Evolutionary conservation across 495 filamentous ascomycete species (phyloP).

Genomic region (Xylaria longipes): DNA sequence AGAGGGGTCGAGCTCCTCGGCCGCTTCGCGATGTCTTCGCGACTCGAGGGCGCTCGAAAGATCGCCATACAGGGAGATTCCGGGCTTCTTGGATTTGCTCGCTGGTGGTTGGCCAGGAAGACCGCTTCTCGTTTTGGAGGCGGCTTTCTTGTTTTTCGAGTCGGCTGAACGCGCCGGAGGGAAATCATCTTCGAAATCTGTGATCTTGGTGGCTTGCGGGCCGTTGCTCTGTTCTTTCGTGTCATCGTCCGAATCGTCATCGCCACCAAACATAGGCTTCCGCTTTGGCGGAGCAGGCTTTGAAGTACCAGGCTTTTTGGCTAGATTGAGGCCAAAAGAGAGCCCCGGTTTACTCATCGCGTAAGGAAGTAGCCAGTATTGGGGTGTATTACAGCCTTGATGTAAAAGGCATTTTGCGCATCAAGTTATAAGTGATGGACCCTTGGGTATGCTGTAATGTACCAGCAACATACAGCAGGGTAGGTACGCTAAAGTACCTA

Average conservation of each 20-base stretch:
- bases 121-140: constrained; percentile 34
- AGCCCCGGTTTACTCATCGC: constrained; percentile 43
- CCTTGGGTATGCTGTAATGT: background rate
- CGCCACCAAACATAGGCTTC: constrained; percentile 59
- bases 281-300: constrained; percentile 50
- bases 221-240: constrained; percentile 28
- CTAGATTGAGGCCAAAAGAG: constrained; percentile 48
- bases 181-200: constrained; percentile 42
- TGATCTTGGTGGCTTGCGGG: constrained; percentile 37
- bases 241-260: constrained; percentile 57
- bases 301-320: constrained; percentile 38
- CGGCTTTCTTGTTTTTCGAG: constrained; percentile 31
- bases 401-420: constrained; percentile 3
- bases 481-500: background rate
- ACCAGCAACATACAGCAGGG: background rate
- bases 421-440: background rate
- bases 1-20: constrained; percentile 65
- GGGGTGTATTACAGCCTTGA: background rate
- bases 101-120: constrained; percentile 36
- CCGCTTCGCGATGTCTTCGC: constrained; percentile 61
- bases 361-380: background rate
- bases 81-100: constrained; percentile 43
- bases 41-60: constrained; percentile 62
- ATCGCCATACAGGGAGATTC: constrained; percentile 56
- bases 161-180: constrained; percentile 27